phyloP scores from a whole-genome alignment of 345 rosid genomes.

The Sisymbrium altissimum region DNA sequence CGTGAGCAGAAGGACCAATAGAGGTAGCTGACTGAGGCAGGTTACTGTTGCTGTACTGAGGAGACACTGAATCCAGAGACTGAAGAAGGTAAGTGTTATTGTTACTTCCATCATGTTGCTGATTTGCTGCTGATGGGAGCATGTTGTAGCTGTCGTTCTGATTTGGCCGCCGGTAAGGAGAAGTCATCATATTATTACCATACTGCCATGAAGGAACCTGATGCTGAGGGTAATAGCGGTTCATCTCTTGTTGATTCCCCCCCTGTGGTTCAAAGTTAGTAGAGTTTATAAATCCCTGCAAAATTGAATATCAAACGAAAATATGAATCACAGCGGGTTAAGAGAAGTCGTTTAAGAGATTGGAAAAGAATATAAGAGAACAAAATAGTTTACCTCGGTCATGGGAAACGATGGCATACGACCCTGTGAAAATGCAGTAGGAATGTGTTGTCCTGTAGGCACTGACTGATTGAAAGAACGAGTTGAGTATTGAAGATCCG shows the following conservation, averaged over 20 bases:
- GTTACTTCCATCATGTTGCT: conserved; percentile 55
- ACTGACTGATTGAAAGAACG: too few relatives aligned
- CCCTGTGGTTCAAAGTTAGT: conserved; percentile 44
- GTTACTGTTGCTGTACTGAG: conserved; percentile 68
- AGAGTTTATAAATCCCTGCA: conserved; percentile 52
- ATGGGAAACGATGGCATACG: too few relatives aligned
- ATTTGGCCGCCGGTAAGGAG: too few relatives aligned
- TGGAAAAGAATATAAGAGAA: too few relatives aligned
- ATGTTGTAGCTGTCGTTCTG: conserved; percentile 48
- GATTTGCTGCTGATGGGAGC: conserved; percentile 58
- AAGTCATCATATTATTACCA: too few relatives aligned
- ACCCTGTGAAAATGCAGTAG: too few relatives aligned
- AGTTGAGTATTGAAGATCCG: too few relatives aligned
- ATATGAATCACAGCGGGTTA: background rate
- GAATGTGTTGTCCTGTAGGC: too few relatives aligned
- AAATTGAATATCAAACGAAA: background rate
- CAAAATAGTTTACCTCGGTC: too few relatives aligned
- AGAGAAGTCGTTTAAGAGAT: background rate
- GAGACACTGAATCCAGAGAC: conserved; percentile 58
- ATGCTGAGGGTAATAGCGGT: conserved; percentile 60
- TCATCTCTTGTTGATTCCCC: background rate
- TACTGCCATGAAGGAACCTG: conserved; percentile 59
- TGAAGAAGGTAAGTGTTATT: conserved; percentile 47
- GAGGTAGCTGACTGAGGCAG: conserved; percentile 58
- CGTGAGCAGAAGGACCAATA: conserved; percentile 51